phyloP scores from a whole-genome alignment of 495 filamentous ascomycete genomes.

The Pseudoneurospora amorphoporcata region DNA sequence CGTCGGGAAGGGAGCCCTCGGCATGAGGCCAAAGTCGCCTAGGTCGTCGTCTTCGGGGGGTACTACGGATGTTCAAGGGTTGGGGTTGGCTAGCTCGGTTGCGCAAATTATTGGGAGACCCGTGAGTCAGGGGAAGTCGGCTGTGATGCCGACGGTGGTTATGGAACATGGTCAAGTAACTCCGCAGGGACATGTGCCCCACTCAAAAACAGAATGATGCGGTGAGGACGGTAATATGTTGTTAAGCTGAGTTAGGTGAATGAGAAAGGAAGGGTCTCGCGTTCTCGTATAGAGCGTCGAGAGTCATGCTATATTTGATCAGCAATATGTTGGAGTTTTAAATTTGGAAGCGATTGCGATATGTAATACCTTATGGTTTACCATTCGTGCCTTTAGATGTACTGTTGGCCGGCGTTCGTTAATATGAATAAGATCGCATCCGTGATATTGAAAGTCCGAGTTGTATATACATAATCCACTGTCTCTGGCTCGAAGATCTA shows the following conservation, averaged over 20 bases:
- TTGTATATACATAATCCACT: neutral
- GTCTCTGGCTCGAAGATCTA: neutral
- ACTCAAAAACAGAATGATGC: neutral
- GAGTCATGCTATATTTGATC: neutral
- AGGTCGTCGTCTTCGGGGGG: neutral
- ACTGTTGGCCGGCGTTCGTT: neutral
- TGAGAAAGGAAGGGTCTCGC: neutral
- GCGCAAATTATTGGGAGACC: neutral
- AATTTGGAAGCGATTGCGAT: neutral
- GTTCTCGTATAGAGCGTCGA: neutral
- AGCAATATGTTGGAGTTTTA: neutral
- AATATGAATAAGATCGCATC: neutral
- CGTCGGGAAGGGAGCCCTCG: conserved; percentile 34
- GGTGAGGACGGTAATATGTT: neutral
- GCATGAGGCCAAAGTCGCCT: neutral
- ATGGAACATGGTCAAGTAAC: neutral
- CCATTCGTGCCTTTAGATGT: neutral
- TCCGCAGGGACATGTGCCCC: neutral
- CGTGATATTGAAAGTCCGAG: neutral
- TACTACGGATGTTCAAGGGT: neutral
- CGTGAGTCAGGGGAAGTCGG: neutral
- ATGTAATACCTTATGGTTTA: neutral
- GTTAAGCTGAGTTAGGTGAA: neutral
- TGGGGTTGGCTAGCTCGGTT: neutral
- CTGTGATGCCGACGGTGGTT: neutral